phyloP scores from a whole-genome alignment of 2,329 filamentous ascomycete species.

The Epichloe brachyelytri region DNA sequence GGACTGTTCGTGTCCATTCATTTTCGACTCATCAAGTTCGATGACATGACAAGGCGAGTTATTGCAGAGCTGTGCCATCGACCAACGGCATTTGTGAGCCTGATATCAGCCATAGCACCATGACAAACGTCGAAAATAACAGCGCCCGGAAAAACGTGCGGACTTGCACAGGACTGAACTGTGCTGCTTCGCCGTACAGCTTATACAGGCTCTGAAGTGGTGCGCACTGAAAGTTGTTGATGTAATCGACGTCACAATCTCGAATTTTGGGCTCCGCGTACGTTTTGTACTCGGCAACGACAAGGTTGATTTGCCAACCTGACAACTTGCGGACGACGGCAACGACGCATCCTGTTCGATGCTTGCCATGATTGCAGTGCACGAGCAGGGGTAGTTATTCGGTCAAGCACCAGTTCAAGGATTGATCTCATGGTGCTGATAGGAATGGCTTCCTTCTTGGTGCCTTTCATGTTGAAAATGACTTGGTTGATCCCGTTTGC shows the following conservation, averaged over 20 bases:
- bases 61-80: background rate
- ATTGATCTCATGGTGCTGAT: conserved; percentile 56
- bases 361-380: conserved; percentile 91
- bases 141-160: conserved; percentile 29
- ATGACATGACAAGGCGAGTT: background rate
- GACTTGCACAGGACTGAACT: conserved; percentile 14
- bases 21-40: no score
- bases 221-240: conserved; percentile 35
- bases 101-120: conserved; percentile 30
- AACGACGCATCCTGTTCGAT: conserved; percentile 83
- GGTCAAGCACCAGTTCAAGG: conserved; percentile 57
- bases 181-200: conserved; percentile 5
- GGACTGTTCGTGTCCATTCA: no score
- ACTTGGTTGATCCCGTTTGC: conserved; percentile 57
- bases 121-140: conserved; percentile 28
- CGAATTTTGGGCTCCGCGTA: conserved; percentile 50
- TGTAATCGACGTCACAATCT: conserved; percentile 47
- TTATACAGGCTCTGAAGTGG: conserved; percentile 16
- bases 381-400: conserved; percentile 66
- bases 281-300: conserved; percentile 60
- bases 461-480: conserved; percentile 70
- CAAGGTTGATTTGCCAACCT: conserved; percentile 48
- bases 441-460: conserved; percentile 67
- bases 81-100: conserved; percentile 16
- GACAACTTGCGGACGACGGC: conserved; percentile 63